Evolutionary conservation across 192 early-diverging fungal species (phyloP).

Genomic region (Tieghemiomyces parasiticus): DNA sequence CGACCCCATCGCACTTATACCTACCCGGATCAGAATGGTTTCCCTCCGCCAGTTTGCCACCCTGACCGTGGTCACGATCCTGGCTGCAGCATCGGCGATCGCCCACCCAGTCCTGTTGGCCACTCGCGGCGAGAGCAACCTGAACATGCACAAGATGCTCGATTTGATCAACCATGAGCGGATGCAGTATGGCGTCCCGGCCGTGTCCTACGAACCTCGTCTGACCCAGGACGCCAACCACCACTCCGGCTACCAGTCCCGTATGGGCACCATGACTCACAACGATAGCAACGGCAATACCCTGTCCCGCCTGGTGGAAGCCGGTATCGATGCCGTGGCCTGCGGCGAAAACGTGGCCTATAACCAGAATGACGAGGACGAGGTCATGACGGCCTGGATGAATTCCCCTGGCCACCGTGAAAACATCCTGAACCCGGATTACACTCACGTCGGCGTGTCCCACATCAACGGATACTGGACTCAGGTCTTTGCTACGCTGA

Average conservation of each 20-base stretch:
- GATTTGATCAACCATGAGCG: constrained; percentile 25
- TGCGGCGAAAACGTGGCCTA: constrained; percentile 33
- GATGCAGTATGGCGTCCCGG: constrained; percentile 15
- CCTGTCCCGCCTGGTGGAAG: constrained; percentile 17
- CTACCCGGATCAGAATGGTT: too few relatives aligned
- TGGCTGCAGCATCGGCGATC: too few relatives aligned
- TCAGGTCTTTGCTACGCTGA: too few relatives aligned
- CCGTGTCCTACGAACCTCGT: constrained; percentile 18
- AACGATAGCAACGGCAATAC: constrained; percentile 20
- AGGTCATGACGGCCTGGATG: constrained; percentile 26
- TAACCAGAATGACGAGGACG: constrained; percentile 17
- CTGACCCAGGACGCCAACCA: constrained; percentile 19
- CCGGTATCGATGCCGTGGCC: constrained; percentile 16
- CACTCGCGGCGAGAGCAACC: too few relatives aligned
- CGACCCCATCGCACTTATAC: too few relatives aligned
- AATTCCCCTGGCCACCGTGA: constrained; percentile 29
- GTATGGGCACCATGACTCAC: constrained; percentile 29
- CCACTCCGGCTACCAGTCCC: constrained; percentile 28
- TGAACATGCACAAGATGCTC: constrained; percentile 24
- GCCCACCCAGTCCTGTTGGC: too few relatives aligned
- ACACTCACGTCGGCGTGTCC: constrained; percentile 26
- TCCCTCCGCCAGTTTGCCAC: too few relatives aligned
- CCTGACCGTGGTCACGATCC: too few relatives aligned
- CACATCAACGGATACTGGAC: constrained; percentile 27
- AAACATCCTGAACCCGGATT: constrained; percentile 27